phyloP scores from a whole-genome alignment of 768 basidiomycete species.

The Tylopilus intermedius region DNA sequence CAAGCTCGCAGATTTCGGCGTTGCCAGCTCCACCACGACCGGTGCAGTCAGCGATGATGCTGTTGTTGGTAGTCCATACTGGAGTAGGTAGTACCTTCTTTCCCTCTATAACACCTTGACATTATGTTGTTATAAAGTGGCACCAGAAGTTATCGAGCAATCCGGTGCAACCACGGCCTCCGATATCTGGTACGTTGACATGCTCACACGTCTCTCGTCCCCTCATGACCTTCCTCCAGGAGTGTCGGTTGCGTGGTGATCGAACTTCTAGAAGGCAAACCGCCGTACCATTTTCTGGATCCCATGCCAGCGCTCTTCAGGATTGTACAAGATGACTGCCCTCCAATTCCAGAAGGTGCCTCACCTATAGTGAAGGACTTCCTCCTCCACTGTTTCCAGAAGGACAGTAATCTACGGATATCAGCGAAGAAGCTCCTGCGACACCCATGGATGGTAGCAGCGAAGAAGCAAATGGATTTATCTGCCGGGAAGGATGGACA shows the following conservation, averaged over 20 bases:
- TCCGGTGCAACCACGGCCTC: slow-evolving; percentile 94
- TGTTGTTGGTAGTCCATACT: slow-evolving; percentile 97
- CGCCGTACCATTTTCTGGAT: slow-evolving; percentile 92
- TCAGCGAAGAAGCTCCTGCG: slow-evolving; percentile 87
- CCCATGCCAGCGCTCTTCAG: slow-evolving; percentile 99
- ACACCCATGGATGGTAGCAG: slow-evolving; percentile 95
- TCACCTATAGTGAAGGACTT: slow-evolving; percentile 96
- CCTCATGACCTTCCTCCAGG: slow-evolving; percentile 30
- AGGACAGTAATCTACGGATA: slow-evolving; percentile 91
- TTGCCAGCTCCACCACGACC: slow-evolving; percentile 74
- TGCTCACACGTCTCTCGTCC: background rate
- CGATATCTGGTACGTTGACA: slow-evolving; percentile 77
- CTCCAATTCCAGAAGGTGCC: slow-evolving; percentile 93
- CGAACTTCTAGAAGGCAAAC: slow-evolving; percentile 83
- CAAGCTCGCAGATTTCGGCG: slow-evolving; percentile 98
- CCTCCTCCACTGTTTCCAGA: slow-evolving; percentile 96
- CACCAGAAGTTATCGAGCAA: slow-evolving; percentile 98
- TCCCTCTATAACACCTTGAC: slow-evolving; percentile 4
- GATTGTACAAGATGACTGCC: slow-evolving; percentile 97
- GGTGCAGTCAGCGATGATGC: slow-evolving; percentile 79
- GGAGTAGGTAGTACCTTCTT: slow-evolving; percentile 60
- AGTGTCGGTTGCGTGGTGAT: slow-evolving; percentile 98
- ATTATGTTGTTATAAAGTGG: slow-evolving; percentile 53
- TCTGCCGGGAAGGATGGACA: slow-evolving; percentile 27
- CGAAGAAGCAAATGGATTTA: slow-evolving; percentile 64